Evolutionary conservation across 106 monocot genomes (phyloP).

Genomic region (Platanthera zijinensis): DNA sequence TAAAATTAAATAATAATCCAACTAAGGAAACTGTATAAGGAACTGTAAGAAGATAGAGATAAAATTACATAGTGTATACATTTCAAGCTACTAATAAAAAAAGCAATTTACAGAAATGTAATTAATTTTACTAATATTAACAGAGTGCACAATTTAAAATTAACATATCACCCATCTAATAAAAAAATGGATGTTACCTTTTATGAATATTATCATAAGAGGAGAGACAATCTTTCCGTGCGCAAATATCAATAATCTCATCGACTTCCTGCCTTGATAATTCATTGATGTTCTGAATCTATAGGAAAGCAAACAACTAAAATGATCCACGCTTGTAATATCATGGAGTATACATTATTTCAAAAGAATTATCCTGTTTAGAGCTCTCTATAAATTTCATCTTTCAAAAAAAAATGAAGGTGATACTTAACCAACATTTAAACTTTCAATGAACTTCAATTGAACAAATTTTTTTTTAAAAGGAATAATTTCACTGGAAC

Average conservation of each 20-base stretch:
- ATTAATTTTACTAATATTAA: neutral
- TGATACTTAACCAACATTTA: neutral
- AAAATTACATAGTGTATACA: neutral
- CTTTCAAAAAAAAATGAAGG: neutral
- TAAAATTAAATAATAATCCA: neutral
- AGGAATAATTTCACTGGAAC: neutral
- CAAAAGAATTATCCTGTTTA: neutral
- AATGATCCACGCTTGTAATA: neutral
- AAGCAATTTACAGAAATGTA: neutral
- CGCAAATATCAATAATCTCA: slow-evolving; percentile 72
- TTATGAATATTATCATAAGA: slow-evolving; percentile 66
- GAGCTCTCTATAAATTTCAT: neutral
- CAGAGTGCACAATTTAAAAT: neutral
- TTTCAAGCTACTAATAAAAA: neutral
- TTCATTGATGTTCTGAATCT: slow-evolving; percentile 95
- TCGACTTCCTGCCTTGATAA: slow-evolving; percentile 96
- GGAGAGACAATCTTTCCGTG: slow-evolving; percentile 45
- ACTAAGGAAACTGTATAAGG: neutral
- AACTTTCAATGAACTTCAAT: neutral
- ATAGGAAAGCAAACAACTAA: neutral
- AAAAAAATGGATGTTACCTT: slow-evolving; percentile 27
- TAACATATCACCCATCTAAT: neutral
- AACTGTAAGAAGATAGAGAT: neutral
- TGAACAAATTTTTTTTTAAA: neutral
- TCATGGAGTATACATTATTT: neutral